Evolutionary conservation across 108 stramenopile genomes (phyloP).

Genomic region (Cyclostephanos invisitatus): DNA sequence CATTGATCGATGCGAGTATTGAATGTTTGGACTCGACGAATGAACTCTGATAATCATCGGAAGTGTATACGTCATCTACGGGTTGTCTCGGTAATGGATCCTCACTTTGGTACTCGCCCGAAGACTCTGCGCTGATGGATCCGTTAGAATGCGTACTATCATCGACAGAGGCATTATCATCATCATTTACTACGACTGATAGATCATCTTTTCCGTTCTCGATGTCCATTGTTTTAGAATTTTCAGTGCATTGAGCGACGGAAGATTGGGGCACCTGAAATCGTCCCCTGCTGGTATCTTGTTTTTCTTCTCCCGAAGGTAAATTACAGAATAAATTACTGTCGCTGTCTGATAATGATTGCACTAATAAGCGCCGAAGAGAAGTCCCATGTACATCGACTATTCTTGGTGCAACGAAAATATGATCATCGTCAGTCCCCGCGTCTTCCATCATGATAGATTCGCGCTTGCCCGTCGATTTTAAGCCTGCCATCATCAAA

Average conservation of each 20-base stretch:
- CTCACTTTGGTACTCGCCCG: not conserved
- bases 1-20: slow-evolving; percentile 20
- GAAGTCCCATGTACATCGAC: slow-evolving; percentile 3
- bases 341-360: not conserved
- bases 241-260: not conserved
- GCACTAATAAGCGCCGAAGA: too few relatives aligned
- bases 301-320: not conserved
- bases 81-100: not conserved
- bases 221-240: not conserved
- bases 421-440: slow-evolving; percentile 24
- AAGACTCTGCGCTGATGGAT: slow-evolving; percentile 6
- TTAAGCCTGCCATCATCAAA: slow-evolving; percentile 20
- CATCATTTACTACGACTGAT: not conserved
- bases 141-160: slow-evolving; percentile 4
- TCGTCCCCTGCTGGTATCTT: not conserved
- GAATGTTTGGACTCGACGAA: slow-evolving; percentile 12
- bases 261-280: not conserved
- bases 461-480: slow-evolving; percentile 1
- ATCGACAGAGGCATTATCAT: slow-evolving; percentile 6
- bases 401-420: slow-evolving; percentile 25
- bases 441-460: not conserved
- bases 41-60: slow-evolving; percentile 10
- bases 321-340: too few relatives aligned
- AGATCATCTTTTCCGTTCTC: not conserved
- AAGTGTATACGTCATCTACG: slow-evolving; percentile 8